Conservation (phyloP, 768 basidiomycete species). For the Russula griseocarnosa region DNA sequence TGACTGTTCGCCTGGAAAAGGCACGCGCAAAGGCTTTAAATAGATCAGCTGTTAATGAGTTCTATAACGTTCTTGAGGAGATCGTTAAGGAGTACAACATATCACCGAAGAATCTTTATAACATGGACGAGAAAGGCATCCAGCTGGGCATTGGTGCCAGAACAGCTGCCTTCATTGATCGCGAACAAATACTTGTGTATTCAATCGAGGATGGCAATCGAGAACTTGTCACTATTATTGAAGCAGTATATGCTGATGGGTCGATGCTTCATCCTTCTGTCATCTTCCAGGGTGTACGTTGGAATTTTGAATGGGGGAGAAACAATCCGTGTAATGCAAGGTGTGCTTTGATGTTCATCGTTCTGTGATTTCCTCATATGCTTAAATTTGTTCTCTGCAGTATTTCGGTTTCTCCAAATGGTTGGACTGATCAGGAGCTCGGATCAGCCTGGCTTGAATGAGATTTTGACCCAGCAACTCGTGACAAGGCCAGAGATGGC, state of each 20-base stretch:
- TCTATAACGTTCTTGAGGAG: neutral
- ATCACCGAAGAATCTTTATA: neutral
- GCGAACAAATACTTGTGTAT: too few species aligned
- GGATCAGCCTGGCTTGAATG: neutral
- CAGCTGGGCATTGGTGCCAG: too few species aligned
- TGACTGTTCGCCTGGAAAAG: neutral
- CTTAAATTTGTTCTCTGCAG: neutral
- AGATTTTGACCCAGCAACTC: neutral
- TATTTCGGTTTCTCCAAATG: neutral
- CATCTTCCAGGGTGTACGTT: neutral
- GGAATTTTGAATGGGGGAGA: neutral
- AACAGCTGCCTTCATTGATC: too few species aligned
- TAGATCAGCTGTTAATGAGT: neutral
- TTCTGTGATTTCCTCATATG: too few species aligned
- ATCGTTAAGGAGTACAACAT: neutral
- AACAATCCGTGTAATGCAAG: neutral
- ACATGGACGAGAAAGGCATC: too few species aligned
- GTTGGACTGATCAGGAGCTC: neutral
- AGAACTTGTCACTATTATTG: neutral
- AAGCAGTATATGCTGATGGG: neutral
- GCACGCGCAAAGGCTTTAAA: neutral
- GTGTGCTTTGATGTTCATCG: too few species aligned
- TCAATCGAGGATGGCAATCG: too few species aligned
- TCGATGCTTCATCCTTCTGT: neutral
- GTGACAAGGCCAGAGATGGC: too few species aligned